These are phyloP conservation scores for Mortierella sp. DNA, from an alignment of 371 early-diverging fungal genomes.

Conservation along the genomic window DNA sequence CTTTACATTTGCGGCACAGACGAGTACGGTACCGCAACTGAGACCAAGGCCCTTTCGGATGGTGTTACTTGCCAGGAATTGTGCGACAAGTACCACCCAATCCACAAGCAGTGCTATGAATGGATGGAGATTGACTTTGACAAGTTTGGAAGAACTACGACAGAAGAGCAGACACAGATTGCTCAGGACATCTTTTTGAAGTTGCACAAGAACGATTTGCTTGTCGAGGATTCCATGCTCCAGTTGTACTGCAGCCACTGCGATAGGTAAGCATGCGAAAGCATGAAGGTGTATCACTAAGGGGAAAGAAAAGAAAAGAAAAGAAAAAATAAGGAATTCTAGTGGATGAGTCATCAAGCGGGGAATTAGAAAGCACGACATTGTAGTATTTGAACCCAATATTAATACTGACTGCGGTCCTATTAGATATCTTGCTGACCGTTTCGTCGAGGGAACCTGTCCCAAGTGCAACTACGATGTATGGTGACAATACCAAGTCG, in stretches of 20 bases:
- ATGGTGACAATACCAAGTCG: slow-evolving; percentile 7
- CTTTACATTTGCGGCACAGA: slow-evolving; percentile 99
- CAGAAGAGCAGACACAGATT: slow-evolving; percentile 91
- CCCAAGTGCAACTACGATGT: slow-evolving; percentile 90
- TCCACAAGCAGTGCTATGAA: slow-evolving; percentile 94
- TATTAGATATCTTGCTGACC: slow-evolving; percentile 97
- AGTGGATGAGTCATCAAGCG: slow-evolving; percentile 2
- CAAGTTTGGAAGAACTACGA: slow-evolving; percentile 98
- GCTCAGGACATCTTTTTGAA: slow-evolving; percentile 94
- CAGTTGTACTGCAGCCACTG: slow-evolving; percentile 96
- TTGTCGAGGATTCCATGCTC: slow-evolving; percentile 83
- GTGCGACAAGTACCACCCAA: slow-evolving; percentile 96
- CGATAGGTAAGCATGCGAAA: slow-evolving; percentile 68
- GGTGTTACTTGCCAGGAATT: slow-evolving; percentile 91
- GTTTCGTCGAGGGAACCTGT: slow-evolving; percentile 98
- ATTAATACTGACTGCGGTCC: background rate
- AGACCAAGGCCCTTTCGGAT: slow-evolving; percentile 98
- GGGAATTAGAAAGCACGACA: slow-evolving; percentile 4
- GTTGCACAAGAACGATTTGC: slow-evolving; percentile 82
- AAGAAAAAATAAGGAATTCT: background rate
- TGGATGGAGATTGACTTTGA: slow-evolving; percentile 98
- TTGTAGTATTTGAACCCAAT: background rate
- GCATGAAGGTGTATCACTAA: no score
- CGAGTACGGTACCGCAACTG: slow-evolving; percentile 99
- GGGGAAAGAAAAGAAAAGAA: background rate